Conservation (phyloP, 1,139 yeast genomes). For the Blastobotrys niveus region DNA sequence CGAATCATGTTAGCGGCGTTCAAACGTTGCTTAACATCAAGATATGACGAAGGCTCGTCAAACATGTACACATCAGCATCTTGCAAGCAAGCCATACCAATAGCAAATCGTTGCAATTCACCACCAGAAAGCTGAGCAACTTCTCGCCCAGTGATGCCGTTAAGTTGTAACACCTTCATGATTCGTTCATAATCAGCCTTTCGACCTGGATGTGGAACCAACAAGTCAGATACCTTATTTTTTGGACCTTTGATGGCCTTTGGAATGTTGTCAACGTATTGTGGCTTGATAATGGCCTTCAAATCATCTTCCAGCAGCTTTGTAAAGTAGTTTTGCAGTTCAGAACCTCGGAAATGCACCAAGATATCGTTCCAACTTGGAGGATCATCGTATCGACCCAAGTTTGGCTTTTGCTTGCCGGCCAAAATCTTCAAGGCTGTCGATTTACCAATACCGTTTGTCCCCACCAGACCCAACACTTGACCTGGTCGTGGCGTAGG, state of each 20-base stretch:
- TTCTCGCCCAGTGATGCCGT: slow-evolving; percentile 73
- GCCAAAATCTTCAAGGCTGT: slow-evolving; percentile 97
- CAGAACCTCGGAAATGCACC: slow-evolving; percentile 90
- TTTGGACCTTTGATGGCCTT: slow-evolving; percentile 89
- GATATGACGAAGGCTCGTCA: slow-evolving; percentile 96
- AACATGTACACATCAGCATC: slow-evolving; percentile 95
- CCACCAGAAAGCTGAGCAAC: slow-evolving; percentile 92
- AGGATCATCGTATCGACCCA: slow-evolving; percentile 89
- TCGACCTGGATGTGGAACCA: slow-evolving; percentile 70
- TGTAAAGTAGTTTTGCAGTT: slow-evolving; percentile 91
- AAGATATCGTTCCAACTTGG: slow-evolving; percentile 97
- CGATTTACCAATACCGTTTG: slow-evolving; percentile 98
- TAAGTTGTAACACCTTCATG: slow-evolving; percentile 64
- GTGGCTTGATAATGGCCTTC: slow-evolving; percentile 94
- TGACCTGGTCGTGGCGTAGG: slow-evolving; percentile 99
- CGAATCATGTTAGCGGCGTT: slow-evolving; percentile 94
- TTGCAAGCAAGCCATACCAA: slow-evolving; percentile 96
- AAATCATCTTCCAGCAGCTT: slow-evolving; percentile 89
- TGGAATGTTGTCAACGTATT: slow-evolving; percentile 95
- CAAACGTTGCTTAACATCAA: slow-evolving; percentile 97
- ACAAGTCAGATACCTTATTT: slow-evolving; percentile 78
- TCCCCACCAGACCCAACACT: slow-evolving; percentile 94
- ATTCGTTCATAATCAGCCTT: slow-evolving; percentile 56
- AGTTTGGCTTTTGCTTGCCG: slow-evolving; percentile 96
- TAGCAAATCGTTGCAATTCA: slow-evolving; percentile 95